These are phyloP conservation scores for Solanum boliviense DNA, from an alignment of 257 asterid genomes.

Conservation along the genomic window DNA sequence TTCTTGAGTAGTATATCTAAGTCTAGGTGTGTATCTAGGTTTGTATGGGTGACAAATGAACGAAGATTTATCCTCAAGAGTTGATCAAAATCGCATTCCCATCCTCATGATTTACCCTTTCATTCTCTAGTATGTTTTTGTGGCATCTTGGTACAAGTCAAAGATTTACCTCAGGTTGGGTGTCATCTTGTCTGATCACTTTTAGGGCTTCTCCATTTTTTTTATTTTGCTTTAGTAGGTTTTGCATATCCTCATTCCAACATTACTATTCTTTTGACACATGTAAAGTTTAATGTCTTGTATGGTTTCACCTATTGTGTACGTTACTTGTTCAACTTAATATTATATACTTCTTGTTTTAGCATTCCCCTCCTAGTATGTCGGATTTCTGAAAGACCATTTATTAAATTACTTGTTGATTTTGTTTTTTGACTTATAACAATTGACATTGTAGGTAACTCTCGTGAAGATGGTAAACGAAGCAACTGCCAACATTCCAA, in stretches of 20 bases:
- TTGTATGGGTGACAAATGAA: background rate
- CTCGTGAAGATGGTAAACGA: slow-evolving; percentile 51
- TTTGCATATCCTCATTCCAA: background rate
- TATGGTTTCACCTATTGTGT: background rate
- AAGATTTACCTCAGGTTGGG: background rate
- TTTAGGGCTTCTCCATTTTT: background rate
- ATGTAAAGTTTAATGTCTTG: background rate
- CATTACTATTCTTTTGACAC: background rate
- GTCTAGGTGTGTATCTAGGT: background rate
- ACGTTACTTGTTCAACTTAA: background rate
- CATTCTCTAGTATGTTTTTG: background rate
- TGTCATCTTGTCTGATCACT: background rate
- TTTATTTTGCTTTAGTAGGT: background rate
- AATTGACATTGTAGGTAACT: slow-evolving; percentile 34
- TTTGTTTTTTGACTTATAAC: background rate
- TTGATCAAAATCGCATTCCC: background rate
- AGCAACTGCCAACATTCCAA: slow-evolving; percentile 47
- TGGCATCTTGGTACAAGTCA: background rate
- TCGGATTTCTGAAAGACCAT: background rate
- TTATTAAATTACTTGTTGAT: background rate
- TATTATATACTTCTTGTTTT: background rate
- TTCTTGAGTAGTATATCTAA: background rate
- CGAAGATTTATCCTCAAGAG: background rate
- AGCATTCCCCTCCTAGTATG: background rate
- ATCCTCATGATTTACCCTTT: background rate